Evolutionary conservation across 441 rosid genomes (phyloP).

Genomic region (Mallotus japonicus): DNA sequence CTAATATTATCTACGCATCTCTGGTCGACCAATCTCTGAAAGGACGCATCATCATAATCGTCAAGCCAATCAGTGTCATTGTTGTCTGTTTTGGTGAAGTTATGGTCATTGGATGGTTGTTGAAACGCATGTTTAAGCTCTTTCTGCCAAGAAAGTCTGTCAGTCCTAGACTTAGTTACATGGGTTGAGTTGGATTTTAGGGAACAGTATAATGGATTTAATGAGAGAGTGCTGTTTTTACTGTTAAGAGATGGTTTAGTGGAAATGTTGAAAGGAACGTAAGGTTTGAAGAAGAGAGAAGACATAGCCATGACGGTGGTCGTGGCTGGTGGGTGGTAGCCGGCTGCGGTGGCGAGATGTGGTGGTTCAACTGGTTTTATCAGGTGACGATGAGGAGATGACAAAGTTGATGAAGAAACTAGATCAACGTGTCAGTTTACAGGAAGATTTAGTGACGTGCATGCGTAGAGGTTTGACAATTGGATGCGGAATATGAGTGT

Average conservation of each 20-base stretch:
- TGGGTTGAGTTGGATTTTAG: background rate
- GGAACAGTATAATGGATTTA: background rate
- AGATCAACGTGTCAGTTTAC: background rate
- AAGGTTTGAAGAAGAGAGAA: constrained; percentile 16
- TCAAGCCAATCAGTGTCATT: constrained; percentile 3
- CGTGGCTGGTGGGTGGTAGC: background rate
- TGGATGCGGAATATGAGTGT: background rate
- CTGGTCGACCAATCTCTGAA: constrained; percentile 30
- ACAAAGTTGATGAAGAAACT: background rate
- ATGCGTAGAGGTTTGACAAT: background rate
- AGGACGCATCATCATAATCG: constrained; percentile 24
- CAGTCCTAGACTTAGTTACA: constrained; percentile 1
- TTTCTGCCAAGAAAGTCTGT: constrained; percentile 28
- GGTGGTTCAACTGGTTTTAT: background rate
- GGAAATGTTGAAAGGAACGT: background rate
- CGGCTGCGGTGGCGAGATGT: background rate
- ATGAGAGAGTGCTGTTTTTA: background rate
- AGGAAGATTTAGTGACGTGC: background rate
- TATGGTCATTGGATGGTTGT: background rate
- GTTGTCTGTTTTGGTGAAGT: background rate
- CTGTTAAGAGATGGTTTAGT: background rate
- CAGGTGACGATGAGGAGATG: background rate
- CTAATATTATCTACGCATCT: constrained; percentile 37
- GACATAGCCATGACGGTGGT: constrained; percentile 17
- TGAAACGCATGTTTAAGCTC: constrained; percentile 24